Evolutionary conservation across 768 basidiomycete genomes (phyloP), one percentile per base, ranked within the genome.

Genomic region (Amanita subjunquillea): DNA sequence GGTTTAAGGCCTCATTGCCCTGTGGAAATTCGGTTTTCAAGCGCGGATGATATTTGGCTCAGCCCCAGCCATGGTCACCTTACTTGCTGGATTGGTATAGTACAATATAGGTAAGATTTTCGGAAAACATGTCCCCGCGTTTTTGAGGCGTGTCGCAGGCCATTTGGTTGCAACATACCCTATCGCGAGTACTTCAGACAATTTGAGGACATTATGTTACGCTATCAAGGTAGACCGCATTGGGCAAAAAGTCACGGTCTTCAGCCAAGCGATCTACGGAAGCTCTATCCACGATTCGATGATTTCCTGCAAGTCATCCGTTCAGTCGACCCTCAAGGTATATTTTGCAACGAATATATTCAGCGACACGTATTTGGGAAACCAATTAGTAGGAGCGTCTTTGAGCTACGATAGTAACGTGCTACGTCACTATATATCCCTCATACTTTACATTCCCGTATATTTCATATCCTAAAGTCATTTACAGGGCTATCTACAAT

Each of bases 21-120:
- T 1, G 76, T 99, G 60, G 96, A 98, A 70, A 80, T 99, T 50
- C 80, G 96, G 8, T 93, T 90, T 65, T 86, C 91, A 41, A 81
- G 82, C 12, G 73, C 75, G 22, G 96, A 98, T 66, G 90, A 96
- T 62, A 88, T 96, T 49, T 97, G 91, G 91, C 74, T 99, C 30
- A 91, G 88, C 64, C 96, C 96, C 2, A 85, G 86, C 61, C 81
- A 80, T 62, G 85, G 84, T 49, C 76, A 81, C 53, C 72, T 69
- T 63, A 93, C 87, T 6, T 87, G 85, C 59, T 99, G 93, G 88
- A 90, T 99, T 55, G 96, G 96, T n/a, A 82, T 98, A 49, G 80
- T 96, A n/a, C 91, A 94, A 62, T 99, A 84, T 72, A 91, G 91
- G 95, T 97, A 54, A 61, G 88, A 69, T 6, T 12, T 49, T 40